Evolutionary conservation across 139 green algal genomes (phyloP).

Genomic region (Gonium pectorale): DNA sequence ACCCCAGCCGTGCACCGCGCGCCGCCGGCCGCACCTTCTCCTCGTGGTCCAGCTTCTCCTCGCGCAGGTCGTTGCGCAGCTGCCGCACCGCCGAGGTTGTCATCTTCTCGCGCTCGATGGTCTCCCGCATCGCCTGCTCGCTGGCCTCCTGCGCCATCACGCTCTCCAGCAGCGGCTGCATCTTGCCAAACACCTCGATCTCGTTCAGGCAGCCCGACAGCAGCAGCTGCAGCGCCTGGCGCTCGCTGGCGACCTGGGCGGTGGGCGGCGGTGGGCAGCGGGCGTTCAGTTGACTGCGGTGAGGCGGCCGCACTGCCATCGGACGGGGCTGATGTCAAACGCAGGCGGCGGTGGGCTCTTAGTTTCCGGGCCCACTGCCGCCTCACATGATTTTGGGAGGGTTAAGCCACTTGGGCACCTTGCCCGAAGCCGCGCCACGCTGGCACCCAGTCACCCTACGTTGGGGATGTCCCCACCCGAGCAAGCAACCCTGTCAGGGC

Average conservation of each 20-base stretch:
- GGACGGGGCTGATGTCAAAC: background rate
- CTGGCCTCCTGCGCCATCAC: constrained; percentile 71
- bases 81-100: constrained; percentile 73
- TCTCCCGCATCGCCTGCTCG: constrained; percentile 71
- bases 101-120: constrained; percentile 74
- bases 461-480: no score
- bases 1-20: background rate
- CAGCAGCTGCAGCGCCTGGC: constrained; percentile 70
- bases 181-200: constrained; percentile 62
- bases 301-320: no score
- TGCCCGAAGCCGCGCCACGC: no score
- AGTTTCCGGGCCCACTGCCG: no score
- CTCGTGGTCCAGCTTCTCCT: constrained; percentile 82
- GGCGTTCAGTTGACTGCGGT: background rate
- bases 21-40: constrained; percentile 61
- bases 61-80: constrained; percentile 67
- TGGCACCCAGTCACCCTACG: no score
- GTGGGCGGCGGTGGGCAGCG: background rate
- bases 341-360: no score
- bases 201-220: constrained; percentile 65
- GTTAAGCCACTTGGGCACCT: no score
- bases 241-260: constrained; percentile 67
- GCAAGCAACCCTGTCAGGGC: no score
- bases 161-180: constrained; percentile 65
- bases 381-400: no score